Evolutionary conservation across 805 yeast genomes (phyloP).

Genomic region (Saccharomyces mikatae): DNA sequence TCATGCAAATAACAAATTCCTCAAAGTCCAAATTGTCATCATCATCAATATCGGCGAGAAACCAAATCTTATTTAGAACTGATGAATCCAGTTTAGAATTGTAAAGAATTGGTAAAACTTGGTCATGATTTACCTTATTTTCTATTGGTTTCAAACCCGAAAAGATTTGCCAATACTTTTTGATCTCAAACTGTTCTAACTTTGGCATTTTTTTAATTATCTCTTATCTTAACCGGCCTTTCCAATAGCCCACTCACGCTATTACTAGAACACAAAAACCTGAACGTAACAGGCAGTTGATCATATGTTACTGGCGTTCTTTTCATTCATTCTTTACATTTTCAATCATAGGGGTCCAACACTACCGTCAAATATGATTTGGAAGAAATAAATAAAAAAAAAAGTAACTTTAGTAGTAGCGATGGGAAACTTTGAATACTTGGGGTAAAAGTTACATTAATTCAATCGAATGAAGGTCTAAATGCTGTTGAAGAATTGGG

Average conservation of each 20-base stretch:
- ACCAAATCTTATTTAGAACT: constrained; percentile 83
- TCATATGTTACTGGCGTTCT: neutral
- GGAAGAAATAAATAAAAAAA: neutral
- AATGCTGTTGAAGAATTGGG: constrained; percentile 3
- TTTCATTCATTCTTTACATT: neutral
- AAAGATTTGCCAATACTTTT: constrained; percentile 97
- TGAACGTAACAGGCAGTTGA: neutral
- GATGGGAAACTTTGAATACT: neutral
- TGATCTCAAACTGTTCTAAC: constrained; percentile 89
- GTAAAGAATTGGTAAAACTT: constrained; percentile 77
- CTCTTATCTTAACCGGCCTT: neutral
- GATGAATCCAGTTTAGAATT: constrained; percentile 76
- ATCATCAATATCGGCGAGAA: constrained; percentile 81
- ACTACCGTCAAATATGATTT: neutral
- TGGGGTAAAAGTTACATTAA: neutral
- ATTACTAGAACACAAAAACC: neutral
- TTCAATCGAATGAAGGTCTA: neutral
- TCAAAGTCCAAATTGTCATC: constrained; percentile 93
- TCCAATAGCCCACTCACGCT: neutral
- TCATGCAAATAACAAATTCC: constrained; percentile 96
- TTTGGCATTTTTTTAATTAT: constrained; percentile 41
- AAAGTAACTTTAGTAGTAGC: neutral
- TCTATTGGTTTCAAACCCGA: constrained; percentile 76
- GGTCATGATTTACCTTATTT: constrained; percentile 75
- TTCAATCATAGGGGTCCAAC: neutral